These are phyloP conservation scores for Gynandropsis gynandra DNA, from an alignment of 345 rosid genomes.

Conservation along the genomic window DNA sequence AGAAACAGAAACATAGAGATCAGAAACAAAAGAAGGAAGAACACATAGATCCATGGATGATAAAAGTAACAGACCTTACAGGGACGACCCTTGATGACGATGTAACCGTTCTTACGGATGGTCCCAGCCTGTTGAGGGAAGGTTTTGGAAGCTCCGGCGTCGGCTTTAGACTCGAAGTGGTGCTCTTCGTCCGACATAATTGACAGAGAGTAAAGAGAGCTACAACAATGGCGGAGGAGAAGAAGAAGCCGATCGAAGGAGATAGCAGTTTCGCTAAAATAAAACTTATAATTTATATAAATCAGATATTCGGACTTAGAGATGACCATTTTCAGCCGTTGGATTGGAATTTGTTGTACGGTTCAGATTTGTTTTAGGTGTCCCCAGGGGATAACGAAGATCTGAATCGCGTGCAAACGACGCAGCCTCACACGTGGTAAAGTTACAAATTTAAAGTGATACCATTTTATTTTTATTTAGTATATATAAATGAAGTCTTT, in stretches of 20 bases:
- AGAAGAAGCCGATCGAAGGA: no score
- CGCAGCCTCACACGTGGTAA: constrained; percentile 17
- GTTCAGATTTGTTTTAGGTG: constrained; percentile 14
- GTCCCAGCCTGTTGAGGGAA: constrained; percentile 51
- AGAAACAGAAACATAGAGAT: not conserved
- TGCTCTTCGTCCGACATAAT: constrained; percentile 52
- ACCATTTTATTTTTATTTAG: no score
- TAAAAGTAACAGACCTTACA: constrained; percentile 29
- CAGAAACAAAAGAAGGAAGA: no score
- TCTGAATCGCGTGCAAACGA: constrained; percentile 6
- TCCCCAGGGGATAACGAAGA: not conserved
- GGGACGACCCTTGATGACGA: constrained; percentile 47
- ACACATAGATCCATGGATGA: no score
- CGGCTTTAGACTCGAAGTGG: constrained; percentile 51
- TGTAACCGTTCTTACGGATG: constrained; percentile 46
- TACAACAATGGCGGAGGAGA: no score
- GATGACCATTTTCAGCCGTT: constrained; percentile 17
- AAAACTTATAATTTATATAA: no score
- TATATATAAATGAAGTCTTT: no score
- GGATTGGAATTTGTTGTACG: constrained; percentile 13
- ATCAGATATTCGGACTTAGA: no score
- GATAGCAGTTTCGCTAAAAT: no score
- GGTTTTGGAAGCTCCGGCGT: constrained; percentile 56
- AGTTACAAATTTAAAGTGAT: no score
- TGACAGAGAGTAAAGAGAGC: not conserved